A percentile compares a stretch with the other conserved stretches of the same genome.
These are phyloP conservation scores for Grosmannia clavigera DNA, from an alignment of 2,329 filamentous ascomycete species.

Conservation along the genomic window DNA sequence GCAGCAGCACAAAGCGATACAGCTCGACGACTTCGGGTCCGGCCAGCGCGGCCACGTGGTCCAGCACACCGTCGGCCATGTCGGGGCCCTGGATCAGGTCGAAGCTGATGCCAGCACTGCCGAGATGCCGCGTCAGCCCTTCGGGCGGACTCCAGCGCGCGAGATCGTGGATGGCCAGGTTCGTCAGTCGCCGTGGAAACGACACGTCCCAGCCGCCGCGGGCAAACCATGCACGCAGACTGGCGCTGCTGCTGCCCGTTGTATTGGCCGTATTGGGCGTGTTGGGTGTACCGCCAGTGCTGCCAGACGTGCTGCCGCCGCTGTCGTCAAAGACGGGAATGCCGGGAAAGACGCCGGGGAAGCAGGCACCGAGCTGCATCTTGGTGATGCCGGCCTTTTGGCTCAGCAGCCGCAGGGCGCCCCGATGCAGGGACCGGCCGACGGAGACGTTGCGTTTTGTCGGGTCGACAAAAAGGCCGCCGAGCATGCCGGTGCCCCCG, in stretches of 20 bases:
- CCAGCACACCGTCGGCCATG: slow-evolving; percentile 60
- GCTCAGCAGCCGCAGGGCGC: slow-evolving; percentile 62
- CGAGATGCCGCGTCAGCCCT: slow-evolving; percentile 60
- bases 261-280: slow-evolving; percentile 9
- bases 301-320: slow-evolving; percentile 4
- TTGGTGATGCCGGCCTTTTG: slow-evolving; percentile 63
- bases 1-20: slow-evolving; percentile 62
- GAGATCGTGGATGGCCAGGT: slow-evolving; percentile 64
- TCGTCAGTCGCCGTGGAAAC: slow-evolving; percentile 44
- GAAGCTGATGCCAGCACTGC: slow-evolving; percentile 63
- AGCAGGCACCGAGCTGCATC: slow-evolving; percentile 67
- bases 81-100: slow-evolving; percentile 72
- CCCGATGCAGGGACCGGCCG: slow-evolving; percentile 75
- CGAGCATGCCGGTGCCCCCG: slow-evolving; percentile 64
- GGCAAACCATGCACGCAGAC: slow-evolving; percentile 67
- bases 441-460: slow-evolving; percentile 77
- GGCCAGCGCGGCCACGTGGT: slow-evolving; percentile 61
- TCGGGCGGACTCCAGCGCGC: slow-evolving; percentile 62
- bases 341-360: slow-evolving; percentile 78
- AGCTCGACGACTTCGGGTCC: slow-evolving; percentile 69
- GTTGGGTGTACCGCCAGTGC: slow-evolving; percentile 5
- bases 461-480: slow-evolving; percentile 82
- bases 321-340: slow-evolving; percentile 50
- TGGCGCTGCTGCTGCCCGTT: slow-evolving; percentile 11
- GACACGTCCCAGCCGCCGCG: slow-evolving; percentile 70